Conservation (phyloP, 192 early-diverging fungal genomes). For the Thamnidium elegans region DNA sequence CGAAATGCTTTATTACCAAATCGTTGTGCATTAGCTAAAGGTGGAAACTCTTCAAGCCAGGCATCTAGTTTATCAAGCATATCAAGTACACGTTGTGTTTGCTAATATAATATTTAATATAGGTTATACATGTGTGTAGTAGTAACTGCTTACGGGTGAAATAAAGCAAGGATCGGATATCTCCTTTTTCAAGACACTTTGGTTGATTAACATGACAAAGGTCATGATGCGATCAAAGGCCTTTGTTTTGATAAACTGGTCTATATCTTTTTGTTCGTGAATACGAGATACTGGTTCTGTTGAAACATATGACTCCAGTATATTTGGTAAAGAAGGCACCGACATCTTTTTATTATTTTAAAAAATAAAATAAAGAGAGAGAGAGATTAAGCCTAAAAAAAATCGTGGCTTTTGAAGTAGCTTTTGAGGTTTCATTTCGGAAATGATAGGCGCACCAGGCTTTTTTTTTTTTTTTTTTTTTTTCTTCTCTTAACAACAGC, state of each 20-base stretch:
- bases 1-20: constrained; percentile 95
- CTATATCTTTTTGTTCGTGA: constrained; percentile 51
- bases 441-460: background rate
- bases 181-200: constrained; percentile 61
- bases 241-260: constrained; percentile 56
- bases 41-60: constrained; percentile 81
- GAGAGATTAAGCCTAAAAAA: background rate
- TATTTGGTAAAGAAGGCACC: constrained; percentile 2
- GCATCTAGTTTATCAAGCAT: constrained; percentile 63
- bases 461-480: constrained; percentile 2
- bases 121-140: background rate
- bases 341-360: background rate
- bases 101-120: constrained; percentile 21
- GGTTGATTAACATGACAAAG: constrained; percentile 74
- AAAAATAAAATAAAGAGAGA: constrained; percentile 2
- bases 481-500: background rate
- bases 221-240: constrained; percentile 67
- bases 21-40: constrained; percentile 64
- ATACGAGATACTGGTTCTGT: constrained; percentile 57
- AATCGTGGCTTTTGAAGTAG: background rate
- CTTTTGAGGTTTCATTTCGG: too few relatives aligned
- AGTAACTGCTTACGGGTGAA: constrained; percentile 47
- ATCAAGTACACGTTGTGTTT: constrained; percentile 46
- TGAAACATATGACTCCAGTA: constrained; percentile 37
- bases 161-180: constrained; percentile 53